Evolutionary conservation across 768 basidiomycete genomes (phyloP).

Genomic region (Pleurotus sapidus): DNA sequence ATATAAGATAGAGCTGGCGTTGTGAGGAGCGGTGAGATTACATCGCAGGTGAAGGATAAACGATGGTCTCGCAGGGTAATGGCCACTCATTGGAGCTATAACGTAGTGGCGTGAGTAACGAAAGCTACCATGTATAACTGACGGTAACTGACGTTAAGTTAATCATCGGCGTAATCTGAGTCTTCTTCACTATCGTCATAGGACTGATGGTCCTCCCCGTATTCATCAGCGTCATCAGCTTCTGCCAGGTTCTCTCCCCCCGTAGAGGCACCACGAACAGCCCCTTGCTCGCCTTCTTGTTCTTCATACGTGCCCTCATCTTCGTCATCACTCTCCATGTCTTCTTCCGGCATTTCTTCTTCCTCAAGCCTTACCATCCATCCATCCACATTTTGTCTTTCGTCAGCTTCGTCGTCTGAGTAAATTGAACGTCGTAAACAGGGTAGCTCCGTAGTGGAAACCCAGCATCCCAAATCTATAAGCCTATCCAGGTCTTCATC

Average conservation of each 20-base stretch:
- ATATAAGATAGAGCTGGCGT: too few species aligned
- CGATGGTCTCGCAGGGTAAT: too few species aligned
- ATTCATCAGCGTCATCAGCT: neutral
- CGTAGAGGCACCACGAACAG: neutral
- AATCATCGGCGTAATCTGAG: neutral
- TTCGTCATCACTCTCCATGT: conserved; percentile 21
- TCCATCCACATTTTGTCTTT: conserved; percentile 9
- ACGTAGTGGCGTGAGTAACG: too few species aligned
- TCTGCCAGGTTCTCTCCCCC: too few species aligned
- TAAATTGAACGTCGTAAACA: conserved; percentile 18
- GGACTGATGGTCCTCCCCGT: neutral
- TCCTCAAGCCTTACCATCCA: conserved; percentile 11
- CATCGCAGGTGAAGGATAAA: too few species aligned
- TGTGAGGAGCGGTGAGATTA: too few species aligned
- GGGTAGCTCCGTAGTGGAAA: conserved; percentile 9
- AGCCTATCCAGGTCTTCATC: conserved; percentile 35
- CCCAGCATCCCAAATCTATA: conserved; percentile 31
- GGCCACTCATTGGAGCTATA: too few species aligned
- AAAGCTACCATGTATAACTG: too few species aligned
- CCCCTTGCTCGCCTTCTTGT: conserved; percentile 1
- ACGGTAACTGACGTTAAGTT: too few species aligned
- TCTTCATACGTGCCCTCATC: conserved; percentile 19
- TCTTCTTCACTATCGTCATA: neutral
- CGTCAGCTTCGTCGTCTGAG: conserved; percentile 29
- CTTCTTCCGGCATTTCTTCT: conserved; percentile 20